Evolutionary conservation across 139 green algal genomes (phyloP).

Genomic region (Haematococcus sp.): DNA sequence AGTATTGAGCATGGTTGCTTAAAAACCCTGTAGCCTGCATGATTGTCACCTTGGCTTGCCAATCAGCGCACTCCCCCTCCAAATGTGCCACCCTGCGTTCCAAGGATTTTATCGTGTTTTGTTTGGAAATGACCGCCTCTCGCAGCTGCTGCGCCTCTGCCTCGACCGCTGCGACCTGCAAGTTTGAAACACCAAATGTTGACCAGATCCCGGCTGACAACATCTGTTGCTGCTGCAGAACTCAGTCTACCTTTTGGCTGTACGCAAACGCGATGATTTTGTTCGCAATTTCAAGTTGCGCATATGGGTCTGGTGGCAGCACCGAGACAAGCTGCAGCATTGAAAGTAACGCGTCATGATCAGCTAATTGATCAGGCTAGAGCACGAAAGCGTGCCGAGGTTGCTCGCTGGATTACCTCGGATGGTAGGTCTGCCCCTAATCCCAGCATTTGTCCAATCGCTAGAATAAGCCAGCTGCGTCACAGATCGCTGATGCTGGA

Average conservation of each 20-base stretch:
- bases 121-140: conserved; percentile 38
- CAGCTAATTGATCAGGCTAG: too few species aligned
- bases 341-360: too few species aligned
- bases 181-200: not conserved
- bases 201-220: not conserved
- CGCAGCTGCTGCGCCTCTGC: conserved; percentile 47
- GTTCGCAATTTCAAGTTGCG: conserved; percentile 41
- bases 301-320: conserved; percentile 33
- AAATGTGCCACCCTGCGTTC: conserved; percentile 37
- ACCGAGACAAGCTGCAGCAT: conserved; percentile 30
- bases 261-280: conserved; percentile 41
- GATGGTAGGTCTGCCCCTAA: too few species aligned
- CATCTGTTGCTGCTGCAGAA: not conserved
- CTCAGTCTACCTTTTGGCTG: conserved; percentile 24
- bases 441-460: too few species aligned
- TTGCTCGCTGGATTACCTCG: too few species aligned
- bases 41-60: conserved; percentile 43
- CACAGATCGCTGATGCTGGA: too few species aligned
- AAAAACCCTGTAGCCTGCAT: not conserved
- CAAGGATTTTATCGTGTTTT: conserved; percentile 43
- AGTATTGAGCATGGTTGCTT: too few species aligned
- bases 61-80: conserved; percentile 50
- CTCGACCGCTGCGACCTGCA: conserved; percentile 46
- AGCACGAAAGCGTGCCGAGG: too few species aligned
- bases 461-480: too few species aligned